Base-by-base conservation (phyloP, 2,329 filamentous ascomycete genomes). In the Sporothrix curviconia region DNA sequence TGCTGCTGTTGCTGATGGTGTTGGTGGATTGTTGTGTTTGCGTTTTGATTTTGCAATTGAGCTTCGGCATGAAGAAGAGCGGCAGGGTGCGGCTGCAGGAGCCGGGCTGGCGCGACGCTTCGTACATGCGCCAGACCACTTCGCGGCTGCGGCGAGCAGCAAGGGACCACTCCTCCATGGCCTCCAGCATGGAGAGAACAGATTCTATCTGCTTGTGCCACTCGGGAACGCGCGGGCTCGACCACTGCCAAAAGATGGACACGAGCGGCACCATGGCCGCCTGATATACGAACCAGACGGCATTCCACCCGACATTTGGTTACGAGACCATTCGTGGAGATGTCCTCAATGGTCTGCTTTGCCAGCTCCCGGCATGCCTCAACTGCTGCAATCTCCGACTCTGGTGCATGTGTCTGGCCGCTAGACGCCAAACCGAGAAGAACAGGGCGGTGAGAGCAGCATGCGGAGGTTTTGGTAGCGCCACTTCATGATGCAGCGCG, bases 241-340 rank as follows among this genome's bases (percentile, higher is more conserved):
- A 72, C 70, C 74, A 76, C 67, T 90, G 85, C 76, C 82, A 86
- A 68, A 90, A 90, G 12, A 92, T 76, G 22, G 82, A 86, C 11
- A 92, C 80, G 1, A 92, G 78, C 0, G 88, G 88, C 8, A 92
- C 84, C 84, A 92, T 89, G 61, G 83, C 83, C 0, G 88, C 87
- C 69, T 92, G 88, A 71, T 90, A 92, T 59, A 89, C 79, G 70
- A 90, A 86, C 87, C 87, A 91, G 2, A 89, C 87, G 0, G 85
- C 88, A 67, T 90, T 89, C 88, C 87, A 92, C 8, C 87, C 87
- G 83, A 83, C 73, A 92, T 88, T 66, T 90, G 83, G 66, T 89
- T 88, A 46, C 83, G 80, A 46, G 81, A 81, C 73, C 86, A 90
- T 61, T 87, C 86, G 22, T 77, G 75, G 83, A 79, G 61, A 92